Conservation (phyloP, 2,329 filamentous ascomycete genomes). For the Nannizzia gypsea region DNA sequence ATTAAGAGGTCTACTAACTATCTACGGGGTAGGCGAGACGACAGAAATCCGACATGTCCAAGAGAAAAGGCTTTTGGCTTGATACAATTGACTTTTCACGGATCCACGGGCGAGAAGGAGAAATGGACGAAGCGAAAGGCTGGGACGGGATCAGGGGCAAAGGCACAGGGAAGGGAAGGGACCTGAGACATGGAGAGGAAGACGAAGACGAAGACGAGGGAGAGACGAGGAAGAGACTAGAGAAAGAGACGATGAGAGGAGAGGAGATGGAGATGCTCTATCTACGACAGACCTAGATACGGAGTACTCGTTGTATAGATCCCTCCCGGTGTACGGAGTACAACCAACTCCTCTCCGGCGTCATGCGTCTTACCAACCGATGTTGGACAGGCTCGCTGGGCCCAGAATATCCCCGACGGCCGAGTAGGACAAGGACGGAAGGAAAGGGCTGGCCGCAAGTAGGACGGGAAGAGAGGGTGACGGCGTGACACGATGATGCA, state of each 20-base stretch:
- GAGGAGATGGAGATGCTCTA: background rate
- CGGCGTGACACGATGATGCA: background rate
- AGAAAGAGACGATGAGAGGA: background rate
- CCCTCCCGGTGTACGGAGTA: too few species aligned
- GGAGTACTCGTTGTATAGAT: too few species aligned
- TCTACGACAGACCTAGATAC: background rate
- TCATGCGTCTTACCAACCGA: constrained; percentile 3
- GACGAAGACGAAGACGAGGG: background rate
- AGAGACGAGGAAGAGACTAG: background rate
- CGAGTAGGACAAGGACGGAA: background rate
- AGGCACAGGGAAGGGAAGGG: background rate
- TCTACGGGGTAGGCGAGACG: too few species aligned
- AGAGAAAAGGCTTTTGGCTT: background rate
- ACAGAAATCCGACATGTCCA: background rate
- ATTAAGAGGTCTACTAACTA: too few species aligned
- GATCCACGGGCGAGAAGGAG: background rate
- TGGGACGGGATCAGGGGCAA: background rate
- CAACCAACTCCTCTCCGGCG: background rate
- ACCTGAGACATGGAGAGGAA: background rate
- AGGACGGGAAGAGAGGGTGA: background rate
- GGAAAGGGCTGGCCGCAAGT: background rate
- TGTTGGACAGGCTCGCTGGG: background rate
- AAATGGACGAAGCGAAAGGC: background rate
- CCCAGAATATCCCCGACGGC: background rate
- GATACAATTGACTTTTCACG: background rate